Evolutionary conservation across 805 yeast species (phyloP).

Genomic region (Metschnikowia kofuensis): DNA sequence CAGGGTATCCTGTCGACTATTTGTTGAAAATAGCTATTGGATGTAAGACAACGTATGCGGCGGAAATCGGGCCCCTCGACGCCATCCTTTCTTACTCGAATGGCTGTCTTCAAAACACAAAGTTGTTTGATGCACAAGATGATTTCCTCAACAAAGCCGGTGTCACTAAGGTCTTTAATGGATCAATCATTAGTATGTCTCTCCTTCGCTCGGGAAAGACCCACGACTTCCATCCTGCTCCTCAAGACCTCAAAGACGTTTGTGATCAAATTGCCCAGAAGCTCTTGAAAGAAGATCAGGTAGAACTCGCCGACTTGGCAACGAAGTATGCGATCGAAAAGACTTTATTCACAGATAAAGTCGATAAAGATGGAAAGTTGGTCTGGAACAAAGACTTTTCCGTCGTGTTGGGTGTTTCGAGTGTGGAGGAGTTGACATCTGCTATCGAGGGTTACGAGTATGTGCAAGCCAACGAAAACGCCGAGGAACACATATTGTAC

Average conservation of each 20-base stretch:
- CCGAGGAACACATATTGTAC: constrained; percentile 43
- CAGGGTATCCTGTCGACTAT: constrained; percentile 83
- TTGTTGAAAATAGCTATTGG: constrained; percentile 50
- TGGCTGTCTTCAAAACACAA: constrained; percentile 75
- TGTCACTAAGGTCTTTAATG: constrained; percentile 64
- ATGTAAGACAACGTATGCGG: constrained; percentile 25
- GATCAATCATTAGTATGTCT: constrained; percentile 88
- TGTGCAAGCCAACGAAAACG: constrained; percentile 33
- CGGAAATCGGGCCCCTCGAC: constrained; percentile 64
- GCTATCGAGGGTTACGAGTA: constrained; percentile 55
- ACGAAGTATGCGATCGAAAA: constrained; percentile 67
- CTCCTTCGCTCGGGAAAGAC: constrained; percentile 66
- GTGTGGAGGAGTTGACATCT: constrained; percentile 54
- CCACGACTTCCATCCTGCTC: constrained; percentile 79
- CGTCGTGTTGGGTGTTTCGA: constrained; percentile 78
- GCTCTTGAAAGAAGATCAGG: constrained; percentile 31
- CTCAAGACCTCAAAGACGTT: constrained; percentile 51
- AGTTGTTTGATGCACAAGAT: constrained; percentile 44
- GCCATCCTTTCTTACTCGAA: constrained; percentile 76
- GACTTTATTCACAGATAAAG: constrained; percentile 24
- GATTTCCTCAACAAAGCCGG: constrained; percentile 52
- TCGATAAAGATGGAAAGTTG: constrained; percentile 10
- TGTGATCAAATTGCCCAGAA: constrained; percentile 44
- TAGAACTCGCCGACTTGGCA: constrained; percentile 80
- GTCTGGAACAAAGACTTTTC: constrained; percentile 37